Base-by-base conservation (phyloP, 176 grass and related monocot genomes). In the Ananas comosus region DNA sequence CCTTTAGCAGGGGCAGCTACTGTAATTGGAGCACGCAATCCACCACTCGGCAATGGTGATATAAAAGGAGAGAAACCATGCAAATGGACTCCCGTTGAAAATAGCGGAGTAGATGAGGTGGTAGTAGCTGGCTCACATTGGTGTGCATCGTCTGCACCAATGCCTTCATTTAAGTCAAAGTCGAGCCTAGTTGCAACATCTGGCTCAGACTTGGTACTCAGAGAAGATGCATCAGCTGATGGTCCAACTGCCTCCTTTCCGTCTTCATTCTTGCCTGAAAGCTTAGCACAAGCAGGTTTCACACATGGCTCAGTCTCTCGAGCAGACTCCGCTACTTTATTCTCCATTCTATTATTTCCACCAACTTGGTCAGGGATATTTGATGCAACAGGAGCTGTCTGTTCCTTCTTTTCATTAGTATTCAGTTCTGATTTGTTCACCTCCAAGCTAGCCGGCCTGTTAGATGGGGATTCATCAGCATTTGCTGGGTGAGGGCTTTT, bases 141-240 rank as follows among this genome's bases (percentile, higher is more conserved):
- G 66, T 79, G 72, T 28, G 48, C 72, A n/a, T 96, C 88, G 18
- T 91, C 91, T 11, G 49, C 80, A 11, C 74, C 73, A 64, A 85
- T 87, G 9, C 85, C 89, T 83, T 96, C 87, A 58, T 96, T 96
- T 53, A 96, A 79, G 70, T 96, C 91, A 28, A 96, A 87, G 72
- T 96, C 88, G 73, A 96, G 77, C 65, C 70, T 86, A 29, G 78
- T 65, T 64, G 82, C n/a, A 48, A 73, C 64, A 86, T 76, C 76
- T 51, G 74, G 66, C 42, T 80, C 83, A 13, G 64, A 53, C 51
- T 81, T 84, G 23, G 63, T 47, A 63, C 59, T 64, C 53, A 85
- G 64, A 25, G 80, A 83, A 81, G 83, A 83, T 66, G 51, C 69
- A 16, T 86, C 80, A 25, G 79, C 87, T 74, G 83, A 90, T 65